phyloP scores from a whole-genome alignment of 306 rosid species.

The Hippophae gyantsensis region DNA sequence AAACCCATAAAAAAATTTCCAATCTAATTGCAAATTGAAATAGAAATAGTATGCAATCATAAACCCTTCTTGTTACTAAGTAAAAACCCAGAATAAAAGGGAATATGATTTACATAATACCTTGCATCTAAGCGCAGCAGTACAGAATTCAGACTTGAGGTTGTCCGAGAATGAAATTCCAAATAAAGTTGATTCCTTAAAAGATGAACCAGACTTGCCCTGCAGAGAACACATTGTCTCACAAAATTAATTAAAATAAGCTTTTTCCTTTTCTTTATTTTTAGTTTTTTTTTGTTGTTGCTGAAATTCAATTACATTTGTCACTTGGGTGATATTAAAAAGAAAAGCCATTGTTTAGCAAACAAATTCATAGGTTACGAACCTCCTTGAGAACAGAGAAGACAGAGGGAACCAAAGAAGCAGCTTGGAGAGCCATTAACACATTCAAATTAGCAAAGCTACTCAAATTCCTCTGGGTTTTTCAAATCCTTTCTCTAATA shows the following conservation, averaged over 20 bases:
- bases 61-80: too few species aligned
- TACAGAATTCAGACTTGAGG: constrained; percentile 54
- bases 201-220: constrained; percentile 54
- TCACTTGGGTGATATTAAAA: too few species aligned
- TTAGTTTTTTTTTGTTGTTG: too few species aligned
- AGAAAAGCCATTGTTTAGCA: not conserved
- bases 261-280: too few species aligned
- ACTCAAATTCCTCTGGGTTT: too few species aligned
- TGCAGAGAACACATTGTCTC: constrained; percentile 25
- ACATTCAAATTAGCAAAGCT: not conserved
- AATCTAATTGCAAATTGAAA: too few species aligned
- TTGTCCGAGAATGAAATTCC: constrained; percentile 67
- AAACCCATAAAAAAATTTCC: too few species aligned
- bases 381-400: constrained; percentile 50
- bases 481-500: too few species aligned
- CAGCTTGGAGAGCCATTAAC: constrained; percentile 47
- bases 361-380: not conserved
- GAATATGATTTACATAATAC: constrained; percentile 18
- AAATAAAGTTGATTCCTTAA: constrained; percentile 65
- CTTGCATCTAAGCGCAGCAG: constrained; percentile 72
- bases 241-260: constrained; percentile 12
- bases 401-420: constrained; percentile 44
- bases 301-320: too few species aligned
- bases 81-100: not conserved
- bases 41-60: too few species aligned